Evolutionary conservation across 371 early-diverging fungal genomes (phyloP), one percentile per base, ranked within the genome.

Genomic region (Blakeslea trispora): DNA sequence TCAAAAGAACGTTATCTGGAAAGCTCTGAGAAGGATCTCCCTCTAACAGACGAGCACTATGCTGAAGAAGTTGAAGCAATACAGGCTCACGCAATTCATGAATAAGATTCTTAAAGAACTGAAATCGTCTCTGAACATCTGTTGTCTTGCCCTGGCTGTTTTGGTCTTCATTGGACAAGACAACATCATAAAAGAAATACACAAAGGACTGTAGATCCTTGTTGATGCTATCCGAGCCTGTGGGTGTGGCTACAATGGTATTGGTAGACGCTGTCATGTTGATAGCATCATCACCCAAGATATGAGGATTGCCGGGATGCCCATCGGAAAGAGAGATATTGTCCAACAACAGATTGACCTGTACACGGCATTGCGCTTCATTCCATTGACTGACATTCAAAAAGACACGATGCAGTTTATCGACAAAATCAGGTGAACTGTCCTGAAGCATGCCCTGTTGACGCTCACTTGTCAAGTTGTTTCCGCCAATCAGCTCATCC

Each of bases 381-480:
- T 80, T 84, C 85, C 85, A 84, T 13, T 79, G 81, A 24, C 79
- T 80, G 5, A 84, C 72, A 24, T 81, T 70, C 17, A 71, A 60
- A 52, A 84, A 81, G 5, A 84, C 72, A 11, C 74, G 61, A 34
- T 75, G 72, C 7, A 84, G 63, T 39, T 79, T 69, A 23, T 74
- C 75, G 21, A 73, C 61, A 58, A 75, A 75, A 18, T 68, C 64
- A 15, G 73, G 73, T 17, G 62, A 50, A 17, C 50, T 48, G 18
- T 74, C 69, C 18, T 57, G 57, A 0, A 61, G 55, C 40, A 68
- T 56, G 13, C 40, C 34, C 5, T 45, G 45, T 45, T 60, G 37
- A 40, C 53, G 47, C 23, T 65, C 61, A 50, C 48, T 34, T 5
- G 45, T 53, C 2, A 61, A 45, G 45, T 53, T 65, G 46, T 57